phyloP scores from a whole-genome alignment of 2,329 filamentous ascomycete species.

The Fusarium globosum region DNA sequence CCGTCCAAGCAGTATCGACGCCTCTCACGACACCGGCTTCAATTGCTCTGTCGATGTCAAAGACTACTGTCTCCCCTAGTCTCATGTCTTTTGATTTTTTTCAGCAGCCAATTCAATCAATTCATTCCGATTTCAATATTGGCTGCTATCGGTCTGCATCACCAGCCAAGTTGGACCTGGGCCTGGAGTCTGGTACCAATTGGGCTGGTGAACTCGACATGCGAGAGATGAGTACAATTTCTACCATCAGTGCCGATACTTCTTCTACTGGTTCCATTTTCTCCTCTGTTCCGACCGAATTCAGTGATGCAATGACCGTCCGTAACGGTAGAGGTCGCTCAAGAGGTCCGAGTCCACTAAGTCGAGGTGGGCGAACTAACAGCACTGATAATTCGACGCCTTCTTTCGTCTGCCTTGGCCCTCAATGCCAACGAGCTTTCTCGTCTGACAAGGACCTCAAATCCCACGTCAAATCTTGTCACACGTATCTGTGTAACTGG shows the following conservation, averaged over 20 bases:
- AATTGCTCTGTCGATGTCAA: neutral
- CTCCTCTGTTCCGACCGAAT: slow-evolving; percentile 48
- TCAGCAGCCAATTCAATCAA: neutral
- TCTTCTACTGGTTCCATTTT: slow-evolving; percentile 47
- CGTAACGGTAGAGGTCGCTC: slow-evolving; percentile 26
- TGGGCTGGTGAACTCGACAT: slow-evolving; percentile 7
- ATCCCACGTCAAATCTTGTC: slow-evolving; percentile 41
- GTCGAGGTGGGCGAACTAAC: slow-evolving; percentile 15
- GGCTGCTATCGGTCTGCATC: slow-evolving; percentile 28
- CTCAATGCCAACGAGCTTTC: slow-evolving; percentile 44
- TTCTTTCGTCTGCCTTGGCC: slow-evolving; percentile 44
- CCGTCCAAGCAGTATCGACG: slow-evolving; percentile 11
- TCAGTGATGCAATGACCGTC: slow-evolving; percentile 37
- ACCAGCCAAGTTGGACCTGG: slow-evolving; percentile 22
- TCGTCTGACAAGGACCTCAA: slow-evolving; percentile 39
- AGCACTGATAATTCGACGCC: slow-evolving; percentile 24
- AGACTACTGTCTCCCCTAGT: neutral
- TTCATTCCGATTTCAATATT: slow-evolving; percentile 14
- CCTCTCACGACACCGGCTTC: slow-evolving; percentile 9
- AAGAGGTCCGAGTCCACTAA: slow-evolving; percentile 43
- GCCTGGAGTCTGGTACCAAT: slow-evolving; percentile 7
- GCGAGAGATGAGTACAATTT: slow-evolving; percentile 41
- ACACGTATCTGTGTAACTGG: slow-evolving; percentile 55
- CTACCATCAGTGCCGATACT: slow-evolving; percentile 40
- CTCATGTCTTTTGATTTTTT: neutral